Base-by-base conservation (phyloP, 1,284 basidiomycete genomes). In the Polyporus tsugae region DNA sequence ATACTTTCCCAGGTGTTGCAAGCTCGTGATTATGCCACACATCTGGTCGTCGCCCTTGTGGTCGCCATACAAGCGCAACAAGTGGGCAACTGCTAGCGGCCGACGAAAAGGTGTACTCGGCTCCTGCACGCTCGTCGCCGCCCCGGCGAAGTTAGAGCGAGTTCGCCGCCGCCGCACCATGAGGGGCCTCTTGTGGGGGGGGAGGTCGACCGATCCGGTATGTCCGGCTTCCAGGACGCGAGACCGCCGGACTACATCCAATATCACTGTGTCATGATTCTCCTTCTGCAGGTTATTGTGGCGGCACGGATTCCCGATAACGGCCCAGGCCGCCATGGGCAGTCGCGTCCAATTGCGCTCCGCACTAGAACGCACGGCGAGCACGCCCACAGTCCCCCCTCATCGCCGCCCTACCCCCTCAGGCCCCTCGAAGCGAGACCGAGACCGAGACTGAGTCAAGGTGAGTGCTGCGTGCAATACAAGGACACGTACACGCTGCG, bases 401-500 rank as follows among this genome's bases (percentile, higher is more conserved):
- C 58, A 25, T 60, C 38, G 35, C 58, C 36, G 38, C 38, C 38
- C 58, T 38, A n/a, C 22, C 2, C 4, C 58, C 58, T 25, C 38
- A 22, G 58, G n/a, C 9, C 58, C 58, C 15, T 38, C 36, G 36
- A 39, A 39, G 35, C 29, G 55, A 35, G 55, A 49, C 53, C 65
- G 25, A 53, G 52, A 59, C 38, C 55, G 60, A 60, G 39, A 35
- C 25, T 22, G 35, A 53, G 46, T 36, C 41, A 33, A 46, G 57
- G 42, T 36, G 63, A 46, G 65, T 55, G 39, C 52, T 36, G 36
- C 25, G 15, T 22, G 33, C 57, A 60, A 38, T 39, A 41, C 58
- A n/a, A 39, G 38, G 36, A 29, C 58, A 41, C 39, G 58, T 60
- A 62, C 63, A 60, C 63, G 49, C 60, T 36, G 11, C 35, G 44